A percentile compares a stretch with the other conserved stretches of the same genome.
Evolutionary conservation across 1,139 yeast genomes (phyloP).

Genomic region (Sugiyamaella japonica): DNA sequence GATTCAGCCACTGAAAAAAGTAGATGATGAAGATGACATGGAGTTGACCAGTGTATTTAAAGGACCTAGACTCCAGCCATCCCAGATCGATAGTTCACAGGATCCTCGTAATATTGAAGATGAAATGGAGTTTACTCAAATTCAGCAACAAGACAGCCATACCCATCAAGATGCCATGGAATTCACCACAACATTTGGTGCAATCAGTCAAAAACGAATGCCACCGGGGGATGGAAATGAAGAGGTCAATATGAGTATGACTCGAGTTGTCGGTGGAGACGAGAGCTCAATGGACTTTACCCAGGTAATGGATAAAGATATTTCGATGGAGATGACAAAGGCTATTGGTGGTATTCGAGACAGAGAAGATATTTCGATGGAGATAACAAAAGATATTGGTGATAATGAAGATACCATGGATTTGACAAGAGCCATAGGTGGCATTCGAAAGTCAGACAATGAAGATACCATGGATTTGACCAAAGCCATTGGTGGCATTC

Average conservation of each 20-base stretch:
- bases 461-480: constrained; percentile 18
- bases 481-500: constrained; percentile 9
- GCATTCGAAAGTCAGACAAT: background rate
- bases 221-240: no score
- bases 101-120: background rate
- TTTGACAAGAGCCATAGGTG: constrained; percentile 14
- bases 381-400: constrained; percentile 12
- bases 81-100: constrained; percentile 1
- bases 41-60: constrained; percentile 24
- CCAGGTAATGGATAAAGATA: constrained; percentile 8
- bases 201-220: background rate
- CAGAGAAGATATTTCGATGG: constrained; percentile 14
- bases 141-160: background rate
- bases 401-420: constrained; percentile 16
- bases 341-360: constrained; percentile 8
- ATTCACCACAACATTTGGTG: constrained; percentile 13
- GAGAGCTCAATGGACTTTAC: constrained; percentile 19
- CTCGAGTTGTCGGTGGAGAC: constrained; percentile 20
- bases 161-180: constrained; percentile 9
- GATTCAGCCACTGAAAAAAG: background rate
- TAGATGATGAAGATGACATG: constrained; percentile 25
- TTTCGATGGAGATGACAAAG: constrained; percentile 15
- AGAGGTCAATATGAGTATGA: constrained; percentile 23
- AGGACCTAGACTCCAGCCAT: background rate
- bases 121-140: background rate